Base-by-base conservation (phyloP, 148 eudicot species). In the Dianthus caryophyllus region DNA sequence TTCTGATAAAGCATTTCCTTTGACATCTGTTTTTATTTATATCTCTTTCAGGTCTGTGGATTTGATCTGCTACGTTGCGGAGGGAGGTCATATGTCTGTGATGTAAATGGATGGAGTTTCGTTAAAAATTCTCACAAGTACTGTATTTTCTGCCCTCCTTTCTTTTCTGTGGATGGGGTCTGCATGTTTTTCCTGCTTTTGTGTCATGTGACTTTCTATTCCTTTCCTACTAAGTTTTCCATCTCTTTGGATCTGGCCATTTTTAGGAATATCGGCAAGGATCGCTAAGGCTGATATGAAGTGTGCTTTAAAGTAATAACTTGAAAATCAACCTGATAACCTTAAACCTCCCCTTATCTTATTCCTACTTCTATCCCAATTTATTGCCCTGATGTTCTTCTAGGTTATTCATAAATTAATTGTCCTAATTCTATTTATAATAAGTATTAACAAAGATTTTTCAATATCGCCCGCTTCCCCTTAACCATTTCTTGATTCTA, bases 91-190 rank as follows among this genome's bases (percentile, higher is more conserved):
- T 95, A 88, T 78, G 99, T 95, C 30, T 95, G 99, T 66, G 99
- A 95, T 77, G 99, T 95, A 68, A 95, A 95, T 83, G 99, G 99
- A 65, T 95, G 99, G 99, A 95, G 99, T 78, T 95, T 95, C 46
- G 99, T 95, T 21, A 95, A 95, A 76, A 95, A 95, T 72, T 95
- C 99, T 20, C 83, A 95, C 91, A 95, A 94, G 99, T 94, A 90
- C 73, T 53, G 6, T 56, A 18, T 52, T 72, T 49, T 24, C 10
- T 39, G 55, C 33, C 62, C 17, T 17, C 30, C 18, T 24, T 18
- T 24, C 8, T 38, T 49, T 29, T 44, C 30, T 43, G 11, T 12
- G 39, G 58, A 66, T 48, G 21, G 47, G 43, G 38, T 50, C 30
- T 59, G 27, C 30, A 18, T 46, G 18, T n/a, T 63, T 30, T 30